Base-by-base conservation (phyloP, 2,329 filamentous ascomycete species). In the Sporothrix protearum region DNA sequence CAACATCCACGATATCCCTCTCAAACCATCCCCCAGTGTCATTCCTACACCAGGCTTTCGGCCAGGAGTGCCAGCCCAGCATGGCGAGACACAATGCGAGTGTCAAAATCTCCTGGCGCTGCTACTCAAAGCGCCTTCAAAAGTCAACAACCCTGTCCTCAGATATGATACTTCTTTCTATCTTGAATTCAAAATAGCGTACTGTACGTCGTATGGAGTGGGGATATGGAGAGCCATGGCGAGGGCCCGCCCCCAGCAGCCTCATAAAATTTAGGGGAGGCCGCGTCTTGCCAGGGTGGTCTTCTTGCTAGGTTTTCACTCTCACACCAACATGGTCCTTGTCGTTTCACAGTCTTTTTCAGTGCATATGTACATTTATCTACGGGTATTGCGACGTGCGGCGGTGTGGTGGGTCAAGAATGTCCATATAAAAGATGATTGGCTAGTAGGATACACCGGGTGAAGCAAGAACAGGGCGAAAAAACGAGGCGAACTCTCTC, bases 211-310 rank as follows among this genome's bases (percentile, higher is more conserved):
- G n/a, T n/a, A n/a, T n/a, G n/a, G n/a, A n/a, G n/a, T n/a, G n/a
- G n/a, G n/a, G n/a, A n/a, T n/a, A n/a, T n/a, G n/a, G n/a, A n/a
- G n/a, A n/a, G n/a, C n/a, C n/a, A n/a, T n/a, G 7, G 53, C 28
- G 42, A 14, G 19, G 42, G 42, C 42, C 42, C 10, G 42, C 42
- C 16, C 42, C 57, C 51, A 42, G 49, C 51, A 51, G 55, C 68
- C 57, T 70, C 30, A 42, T 64, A 63, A 63, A 53, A 63, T 70
- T 70, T 53, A 64, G 57, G 68, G 55, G 68, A 53, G 39, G 36
- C 55, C 51, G 68, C 68, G 25, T 70, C 22, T 53, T 70, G 36
- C 68, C 53, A 45, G 55, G 57, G 49, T 33, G 10, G 22, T 22
- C 22, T 42, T 16, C 10, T 42, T 22, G n/a, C 33, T n/a, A 61